Conservation (phyloP, 2,329 filamentous ascomycete genomes). For the Parastagonospora avenae region DNA sequence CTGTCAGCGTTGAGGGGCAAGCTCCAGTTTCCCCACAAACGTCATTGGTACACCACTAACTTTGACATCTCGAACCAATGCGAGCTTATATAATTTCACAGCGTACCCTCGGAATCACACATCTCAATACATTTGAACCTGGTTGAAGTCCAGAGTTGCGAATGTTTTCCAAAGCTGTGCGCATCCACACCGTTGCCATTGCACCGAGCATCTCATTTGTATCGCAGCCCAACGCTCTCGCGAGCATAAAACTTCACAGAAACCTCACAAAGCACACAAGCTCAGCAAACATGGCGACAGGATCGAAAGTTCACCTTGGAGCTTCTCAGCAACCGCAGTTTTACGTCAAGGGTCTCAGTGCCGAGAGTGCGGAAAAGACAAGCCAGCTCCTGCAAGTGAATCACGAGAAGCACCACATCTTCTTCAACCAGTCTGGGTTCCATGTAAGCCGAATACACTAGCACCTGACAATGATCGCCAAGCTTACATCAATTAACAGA, state of each 20-base stretch:
- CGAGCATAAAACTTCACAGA: background rate
- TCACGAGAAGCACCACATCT: slow-evolving; percentile 75
- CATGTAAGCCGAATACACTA: slow-evolving; percentile 57
- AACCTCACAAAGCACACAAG: background rate
- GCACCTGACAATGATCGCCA: background rate
- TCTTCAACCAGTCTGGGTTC: slow-evolving; percentile 75
- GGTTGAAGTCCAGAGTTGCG: background rate
- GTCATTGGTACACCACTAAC: slow-evolving; percentile 3
- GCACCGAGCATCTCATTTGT: background rate
- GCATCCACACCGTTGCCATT: slow-evolving; percentile 3
- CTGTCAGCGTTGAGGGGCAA: slow-evolving; percentile 3
- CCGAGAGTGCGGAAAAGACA: slow-evolving; percentile 65
- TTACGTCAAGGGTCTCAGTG: slow-evolving; percentile 52
- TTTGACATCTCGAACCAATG: background rate
- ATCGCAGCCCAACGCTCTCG: background rate
- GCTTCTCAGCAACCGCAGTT: slow-evolving; percentile 52
- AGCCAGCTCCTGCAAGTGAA: slow-evolving; percentile 77
- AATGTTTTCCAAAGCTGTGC: slow-evolving; percentile 10
- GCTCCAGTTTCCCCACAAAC: slow-evolving; percentile 7
- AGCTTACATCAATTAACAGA: slow-evolving; percentile 25
- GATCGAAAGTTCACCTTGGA: slow-evolving; percentile 49
- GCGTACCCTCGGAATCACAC: background rate
- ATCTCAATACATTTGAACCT: background rate
- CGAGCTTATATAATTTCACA: background rate
- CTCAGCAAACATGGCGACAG: slow-evolving; percentile 37